A percentile compares a stretch with the other conserved stretches of the same genome.
These are phyloP conservation scores for Moniliophthora roreri DNA, from an alignment of 1,284 basidiomycete genomes.

Conservation along the genomic window DNA sequence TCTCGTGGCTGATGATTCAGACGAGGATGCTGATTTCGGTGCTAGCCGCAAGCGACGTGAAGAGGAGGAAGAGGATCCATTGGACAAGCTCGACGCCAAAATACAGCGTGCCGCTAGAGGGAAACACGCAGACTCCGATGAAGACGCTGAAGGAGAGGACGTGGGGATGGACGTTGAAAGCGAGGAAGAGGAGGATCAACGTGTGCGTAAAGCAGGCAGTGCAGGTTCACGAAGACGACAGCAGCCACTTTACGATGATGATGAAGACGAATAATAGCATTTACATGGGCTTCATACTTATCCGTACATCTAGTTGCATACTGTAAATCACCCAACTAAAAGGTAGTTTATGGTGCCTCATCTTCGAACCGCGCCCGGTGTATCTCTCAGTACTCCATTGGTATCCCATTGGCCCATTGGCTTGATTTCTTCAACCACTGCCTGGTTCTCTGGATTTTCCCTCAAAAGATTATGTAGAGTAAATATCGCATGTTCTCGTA, in stretches of 20 bases:
- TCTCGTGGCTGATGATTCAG: conserved; percentile 72
- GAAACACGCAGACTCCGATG: conserved; percentile 29
- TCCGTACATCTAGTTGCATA: no score
- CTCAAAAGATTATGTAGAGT: conserved; percentile 77
- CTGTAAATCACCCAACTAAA: no score
- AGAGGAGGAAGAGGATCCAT: conserved; percentile 55
- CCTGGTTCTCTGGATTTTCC: conserved; percentile 78
- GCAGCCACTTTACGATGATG: conserved; percentile 59
- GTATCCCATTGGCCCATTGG: conserved; percentile 60
- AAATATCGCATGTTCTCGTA: conserved; percentile 89
- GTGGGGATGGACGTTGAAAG: conserved; percentile 76
- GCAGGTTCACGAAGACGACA: conserved; percentile 50
- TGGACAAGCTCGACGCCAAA: conserved; percentile 71
- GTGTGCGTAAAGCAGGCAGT: conserved; percentile 48
- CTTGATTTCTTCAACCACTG: conserved; percentile 70
- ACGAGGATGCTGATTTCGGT: conserved; percentile 55
- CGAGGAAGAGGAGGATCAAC: conserved; percentile 67
- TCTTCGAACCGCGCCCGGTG: conserved; percentile 22
- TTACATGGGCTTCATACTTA: neutral
- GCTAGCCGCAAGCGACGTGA: conserved; percentile 35
- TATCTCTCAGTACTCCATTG: conserved; percentile 51
- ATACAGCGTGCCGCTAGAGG: conserved; percentile 48
- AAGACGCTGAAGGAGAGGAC: conserved; percentile 34
- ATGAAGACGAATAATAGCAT: conserved; percentile 45
- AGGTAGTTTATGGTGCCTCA: no score